Conservation (phyloP, 352 stramenopile genomes). For the Globisporangium spinosum region DNA sequence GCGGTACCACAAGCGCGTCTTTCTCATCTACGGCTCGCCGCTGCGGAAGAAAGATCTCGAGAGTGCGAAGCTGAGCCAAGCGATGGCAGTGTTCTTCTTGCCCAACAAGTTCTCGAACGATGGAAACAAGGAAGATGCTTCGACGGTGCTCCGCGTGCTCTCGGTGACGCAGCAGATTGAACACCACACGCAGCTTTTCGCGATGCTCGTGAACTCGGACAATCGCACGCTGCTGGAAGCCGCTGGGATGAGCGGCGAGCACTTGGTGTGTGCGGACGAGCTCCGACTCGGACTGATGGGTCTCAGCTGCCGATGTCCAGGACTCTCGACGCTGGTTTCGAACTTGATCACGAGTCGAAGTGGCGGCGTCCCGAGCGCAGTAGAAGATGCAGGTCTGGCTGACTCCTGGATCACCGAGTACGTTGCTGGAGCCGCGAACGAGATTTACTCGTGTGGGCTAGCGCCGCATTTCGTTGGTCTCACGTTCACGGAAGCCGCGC, state of each 20-base stretch:
- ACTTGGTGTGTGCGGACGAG: constrained; percentile 79
- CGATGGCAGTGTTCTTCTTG: constrained; percentile 80
- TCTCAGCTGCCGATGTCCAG: constrained; percentile 76
- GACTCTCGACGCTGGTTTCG: constrained; percentile 78
- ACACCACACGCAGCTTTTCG: constrained; percentile 69
- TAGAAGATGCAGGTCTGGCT: neutral
- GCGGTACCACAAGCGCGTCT: constrained; percentile 74
- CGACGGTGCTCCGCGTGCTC: constrained; percentile 76
- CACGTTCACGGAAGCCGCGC: constrained; percentile 71
- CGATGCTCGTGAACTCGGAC: constrained; percentile 82
- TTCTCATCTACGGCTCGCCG: constrained; percentile 72
- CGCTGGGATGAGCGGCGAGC: constrained; percentile 58
- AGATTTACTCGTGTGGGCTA: constrained; percentile 77
- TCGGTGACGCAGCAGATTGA: constrained; percentile 65
- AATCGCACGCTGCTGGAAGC: constrained; percentile 78
- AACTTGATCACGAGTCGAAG: constrained; percentile 82
- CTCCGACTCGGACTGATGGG: constrained; percentile 83
- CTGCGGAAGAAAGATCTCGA: constrained; percentile 51
- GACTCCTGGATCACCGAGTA: constrained; percentile 70
- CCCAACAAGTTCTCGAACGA: constrained; percentile 82
- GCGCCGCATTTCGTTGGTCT: constrained; percentile 53
- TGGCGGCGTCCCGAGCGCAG: constrained; percentile 28
- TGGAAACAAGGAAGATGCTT: constrained; percentile 76
- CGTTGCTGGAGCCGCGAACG: constrained; percentile 66
- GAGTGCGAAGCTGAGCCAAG: constrained; percentile 55